phyloP scores from a whole-genome alignment of 2,329 filamentous ascomycete species.

The Ilyonectria sp. region DNA sequence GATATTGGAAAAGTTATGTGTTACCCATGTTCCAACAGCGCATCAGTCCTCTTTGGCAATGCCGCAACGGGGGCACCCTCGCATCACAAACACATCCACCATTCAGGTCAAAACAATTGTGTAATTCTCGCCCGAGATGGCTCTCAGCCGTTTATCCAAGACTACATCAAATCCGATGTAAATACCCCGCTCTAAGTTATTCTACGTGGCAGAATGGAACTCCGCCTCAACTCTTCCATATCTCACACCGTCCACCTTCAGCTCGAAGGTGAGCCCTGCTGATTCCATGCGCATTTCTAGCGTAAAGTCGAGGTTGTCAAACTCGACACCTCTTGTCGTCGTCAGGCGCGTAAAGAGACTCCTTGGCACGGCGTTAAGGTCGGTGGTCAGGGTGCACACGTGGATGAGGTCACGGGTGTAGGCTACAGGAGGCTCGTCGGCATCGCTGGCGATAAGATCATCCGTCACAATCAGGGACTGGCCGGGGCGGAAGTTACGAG shows the following conservation, averaged over 20 bases:
- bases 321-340: constrained; percentile 84
- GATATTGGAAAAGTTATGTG: not conserved
- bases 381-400: constrained; percentile 86
- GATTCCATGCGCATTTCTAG: constrained; percentile 88
- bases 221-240: constrained; percentile 85
- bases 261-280: constrained; percentile 81
- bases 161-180: not conserved
- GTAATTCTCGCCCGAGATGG: constrained; percentile 12
- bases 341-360: constrained; percentile 82
- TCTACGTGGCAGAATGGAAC: constrained; percentile 69
- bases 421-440: constrained; percentile 74
- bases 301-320: constrained; percentile 86
- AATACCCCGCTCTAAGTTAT: not conserved
- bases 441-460: constrained; percentile 83
- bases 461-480: constrained; percentile 85
- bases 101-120: not conserved
- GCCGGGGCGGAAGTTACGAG: constrained; percentile 84
- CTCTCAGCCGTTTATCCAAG: constrained; percentile 16
- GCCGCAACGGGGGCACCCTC: not conserved
- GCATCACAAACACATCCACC: not conserved
- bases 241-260: constrained; percentile 83
- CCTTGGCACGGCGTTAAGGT: constrained; percentile 81
- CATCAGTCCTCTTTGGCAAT: not conserved
- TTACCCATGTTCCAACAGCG: not conserved
- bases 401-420: constrained; percentile 76